Percentiles rank a stretch among this genome's conserved stretches.
Evolutionary conservation across 352 stramenopile genomes (phyloP).

Genomic region (Elongisporangium anandrum): DNA sequence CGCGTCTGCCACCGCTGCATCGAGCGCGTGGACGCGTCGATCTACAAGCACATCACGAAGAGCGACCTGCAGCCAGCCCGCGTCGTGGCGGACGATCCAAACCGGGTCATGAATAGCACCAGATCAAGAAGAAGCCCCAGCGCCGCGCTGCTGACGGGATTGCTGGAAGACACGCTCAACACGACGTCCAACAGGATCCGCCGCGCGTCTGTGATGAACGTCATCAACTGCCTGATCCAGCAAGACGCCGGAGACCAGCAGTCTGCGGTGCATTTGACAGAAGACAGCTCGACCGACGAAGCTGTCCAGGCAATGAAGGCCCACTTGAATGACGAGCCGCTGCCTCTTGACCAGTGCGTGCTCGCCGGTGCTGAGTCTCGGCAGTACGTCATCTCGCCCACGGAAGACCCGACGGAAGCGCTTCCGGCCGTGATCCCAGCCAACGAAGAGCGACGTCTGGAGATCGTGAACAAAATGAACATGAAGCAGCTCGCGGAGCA

Average conservation of each 20-base stretch:
- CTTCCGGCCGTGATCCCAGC: constrained; percentile 24
- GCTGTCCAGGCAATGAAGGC: neutral
- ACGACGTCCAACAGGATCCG: neutral
- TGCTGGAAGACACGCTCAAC: neutral
- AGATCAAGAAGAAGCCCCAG: neutral
- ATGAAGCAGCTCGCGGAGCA: constrained; percentile 43
- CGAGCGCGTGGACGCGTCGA: constrained; percentile 24
- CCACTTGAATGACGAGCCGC: neutral
- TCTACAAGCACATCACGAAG: constrained; percentile 25
- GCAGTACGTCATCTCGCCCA: constrained; percentile 30
- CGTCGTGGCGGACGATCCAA: constrained; percentile 11
- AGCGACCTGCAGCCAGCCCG: constrained; percentile 6
- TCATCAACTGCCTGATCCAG: neutral
- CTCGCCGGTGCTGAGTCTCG: constrained; percentile 45
- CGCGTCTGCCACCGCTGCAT: constrained; percentile 31
- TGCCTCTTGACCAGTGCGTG: constrained; percentile 29
- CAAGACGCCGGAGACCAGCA: neutral
- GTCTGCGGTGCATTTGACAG: neutral
- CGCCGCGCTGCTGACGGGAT: neutral
- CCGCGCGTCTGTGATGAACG: neutral
- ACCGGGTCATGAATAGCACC: constrained; percentile 1
- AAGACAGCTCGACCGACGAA: neutral
- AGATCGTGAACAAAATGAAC: constrained; percentile 38
- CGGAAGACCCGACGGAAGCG: constrained; percentile 17
- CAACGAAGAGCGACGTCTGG: constrained; percentile 45